Percentiles rank a stretch among this genome's conserved stretches.
Conservation (phyloP, 2,329 filamentous ascomycete genomes). For the Alternaria ventricosa region DNA sequence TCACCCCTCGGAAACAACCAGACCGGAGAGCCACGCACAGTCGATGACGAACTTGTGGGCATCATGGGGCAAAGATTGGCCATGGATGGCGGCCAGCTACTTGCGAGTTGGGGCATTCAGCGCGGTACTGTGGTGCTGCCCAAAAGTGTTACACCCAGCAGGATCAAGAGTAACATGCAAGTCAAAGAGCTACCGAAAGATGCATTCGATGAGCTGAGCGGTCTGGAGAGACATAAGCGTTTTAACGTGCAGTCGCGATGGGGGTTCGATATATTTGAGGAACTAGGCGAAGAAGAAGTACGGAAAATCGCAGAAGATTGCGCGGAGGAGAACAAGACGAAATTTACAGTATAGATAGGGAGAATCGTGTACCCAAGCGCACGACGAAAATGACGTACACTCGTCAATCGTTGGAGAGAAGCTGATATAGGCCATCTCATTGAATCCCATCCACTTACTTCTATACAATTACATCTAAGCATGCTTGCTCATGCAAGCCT, state of each 20-base stretch:
- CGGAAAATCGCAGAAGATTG: slow-evolving; percentile 23
- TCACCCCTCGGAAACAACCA: slow-evolving; percentile 71
- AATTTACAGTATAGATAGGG: slow-evolving; percentile 16
- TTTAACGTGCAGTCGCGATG: slow-evolving; percentile 34
- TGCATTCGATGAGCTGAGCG: slow-evolving; percentile 70
- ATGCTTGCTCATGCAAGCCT: slow-evolving; percentile 22
- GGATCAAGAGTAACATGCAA: slow-evolving; percentile 77
- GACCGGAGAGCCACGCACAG: slow-evolving; percentile 62
- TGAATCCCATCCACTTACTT: no score
- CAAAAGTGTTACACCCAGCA: slow-evolving; percentile 75
- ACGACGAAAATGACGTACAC: no score
- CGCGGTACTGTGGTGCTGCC: slow-evolving; percentile 83
- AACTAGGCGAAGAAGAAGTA: slow-evolving; percentile 28
- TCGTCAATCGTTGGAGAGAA: no score
- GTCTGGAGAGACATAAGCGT: slow-evolving; percentile 30
- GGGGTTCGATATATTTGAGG: slow-evolving; percentile 36
- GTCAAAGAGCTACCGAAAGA: slow-evolving; percentile 70
- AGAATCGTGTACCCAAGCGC: no score
- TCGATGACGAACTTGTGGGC: slow-evolving; percentile 50
- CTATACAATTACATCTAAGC: not conserved
- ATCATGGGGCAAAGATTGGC: slow-evolving; percentile 53
- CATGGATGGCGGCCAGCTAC: slow-evolving; percentile 73
- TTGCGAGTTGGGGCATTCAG: slow-evolving; percentile 79
- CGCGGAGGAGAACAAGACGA: slow-evolving; percentile 28
- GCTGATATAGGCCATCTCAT: no score